Evolutionary conservation across 164 flowering plant genomes (phyloP), one percentile per base, ranked within the genome.

Genomic region (Umbellularia californica): DNA sequence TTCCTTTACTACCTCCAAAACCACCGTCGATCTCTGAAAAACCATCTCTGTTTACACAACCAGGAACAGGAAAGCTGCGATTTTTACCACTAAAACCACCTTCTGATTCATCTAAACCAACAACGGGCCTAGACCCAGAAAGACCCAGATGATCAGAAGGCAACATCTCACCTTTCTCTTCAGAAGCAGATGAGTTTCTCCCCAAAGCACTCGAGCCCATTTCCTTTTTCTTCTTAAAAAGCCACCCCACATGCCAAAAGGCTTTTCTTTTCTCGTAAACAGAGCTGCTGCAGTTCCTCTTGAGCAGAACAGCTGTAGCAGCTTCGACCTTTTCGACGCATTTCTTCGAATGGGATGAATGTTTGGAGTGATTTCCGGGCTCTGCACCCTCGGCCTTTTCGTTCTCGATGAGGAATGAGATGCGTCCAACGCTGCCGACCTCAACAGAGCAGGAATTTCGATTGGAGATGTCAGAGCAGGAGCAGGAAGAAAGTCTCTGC

Each of bases 401-500:
- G 62, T 85, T 90, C 82, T 93, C 94, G 11, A 91, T 82, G 70
- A 91, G 80, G 77, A 90, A 91, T 12, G 98, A 93, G 76, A 91
- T 84, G 15, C 97, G 76, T 1, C 92, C 95, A 14, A 90, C 92
- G 60, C 89, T 85, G 3, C 94, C 97, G 0, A 88, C 85, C 30
- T 90, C 95, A 22, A 81, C 84, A 20, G 82, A 71, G 74, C 82
- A 84, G 1, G 90, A 87, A 74, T 82, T 85, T 11, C 83, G 83
- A 72, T 82, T 58, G 3, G 82, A 87, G 76, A 82, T 74, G 58
- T 86, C 92, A 5, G 95, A 90, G 83, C 95, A 92, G 27, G 96
- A 91, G 72, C 96, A 93, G 0, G 93, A 91, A 24, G 98, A 91
- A 69, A 89, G 86, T 3, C 96, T 79, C 74, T 88, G 95, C 77